Evolutionary conservation across 371 early-diverging fungal genomes (phyloP).

Genomic region (Lichtheimia ramosa): DNA sequence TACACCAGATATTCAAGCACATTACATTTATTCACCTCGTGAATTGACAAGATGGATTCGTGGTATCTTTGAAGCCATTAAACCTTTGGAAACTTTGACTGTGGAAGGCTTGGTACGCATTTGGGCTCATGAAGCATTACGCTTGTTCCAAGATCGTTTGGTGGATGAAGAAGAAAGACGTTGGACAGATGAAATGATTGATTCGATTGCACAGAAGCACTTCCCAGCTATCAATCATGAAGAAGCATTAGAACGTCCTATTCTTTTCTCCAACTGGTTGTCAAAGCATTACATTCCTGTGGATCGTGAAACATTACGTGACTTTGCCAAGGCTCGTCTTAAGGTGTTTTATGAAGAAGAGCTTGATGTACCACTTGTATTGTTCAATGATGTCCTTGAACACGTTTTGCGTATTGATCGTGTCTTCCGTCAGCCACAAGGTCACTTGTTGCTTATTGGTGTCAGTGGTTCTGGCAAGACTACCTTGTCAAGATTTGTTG

Average conservation of each 20-base stretch:
- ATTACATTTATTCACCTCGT: constrained; percentile 98
- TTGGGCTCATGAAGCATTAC: constrained; percentile 98
- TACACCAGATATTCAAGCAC: constrained; percentile 96
- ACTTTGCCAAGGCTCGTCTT: constrained; percentile 92
- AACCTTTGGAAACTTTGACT: constrained; percentile 76
- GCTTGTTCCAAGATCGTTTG: constrained; percentile 97
- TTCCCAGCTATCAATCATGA: constrained; percentile 83
- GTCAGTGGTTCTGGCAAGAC: constrained; percentile 97
- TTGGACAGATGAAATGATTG: constrained; percentile 92
- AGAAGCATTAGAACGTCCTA: constrained; percentile 84
- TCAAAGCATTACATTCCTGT: constrained; percentile 92
- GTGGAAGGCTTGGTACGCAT: constrained; percentile 92
- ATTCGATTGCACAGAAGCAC: constrained; percentile 81
- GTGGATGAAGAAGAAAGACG: constrained; percentile 87
- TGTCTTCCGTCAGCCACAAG: constrained; percentile 97
- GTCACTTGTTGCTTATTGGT: constrained; percentile 97
- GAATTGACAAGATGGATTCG: constrained; percentile 98
- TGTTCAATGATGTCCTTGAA: constrained; percentile 97
- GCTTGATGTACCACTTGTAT: constrained; percentile 92
- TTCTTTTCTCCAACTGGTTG: constrained; percentile 97
- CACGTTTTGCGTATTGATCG: constrained; percentile 98
- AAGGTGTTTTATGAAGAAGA: constrained; percentile 99
- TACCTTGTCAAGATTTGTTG: constrained; percentile 95
- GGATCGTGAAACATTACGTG: constrained; percentile 85
- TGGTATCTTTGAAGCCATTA: constrained; percentile 95